Percentiles rank a stretch among this genome's conserved stretches.
phyloP scores from a whole-genome alignment of 768 basidiomycete species.

The Russula abietina region DNA sequence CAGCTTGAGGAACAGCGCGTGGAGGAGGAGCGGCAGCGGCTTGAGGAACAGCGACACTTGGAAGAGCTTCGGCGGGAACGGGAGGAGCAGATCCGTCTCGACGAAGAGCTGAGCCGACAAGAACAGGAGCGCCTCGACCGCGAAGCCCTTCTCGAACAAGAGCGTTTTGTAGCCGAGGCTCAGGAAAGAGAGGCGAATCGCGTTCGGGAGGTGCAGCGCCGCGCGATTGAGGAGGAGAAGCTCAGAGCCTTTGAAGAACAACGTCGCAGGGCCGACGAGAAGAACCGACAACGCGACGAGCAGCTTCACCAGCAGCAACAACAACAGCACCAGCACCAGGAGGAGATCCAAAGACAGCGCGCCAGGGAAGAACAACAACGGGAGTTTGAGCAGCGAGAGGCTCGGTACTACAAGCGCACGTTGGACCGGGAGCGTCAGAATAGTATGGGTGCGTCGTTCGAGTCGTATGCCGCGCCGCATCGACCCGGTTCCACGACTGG shows the following conservation, averaged over 20 bases:
- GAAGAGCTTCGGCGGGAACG: conserved; percentile 15
- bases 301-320: conserved; percentile 29
- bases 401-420: conserved; percentile 19
- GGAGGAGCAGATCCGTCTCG: conserved; percentile 19
- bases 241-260: conserved; percentile 34
- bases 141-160: conserved; percentile 15
- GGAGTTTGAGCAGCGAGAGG: conserved; percentile 25
- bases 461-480: conserved; percentile 22
- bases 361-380: conserved; percentile 30
- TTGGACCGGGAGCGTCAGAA: conserved; percentile 28
- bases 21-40: conserved; percentile 25
- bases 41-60: conserved; percentile 26
- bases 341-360: conserved; percentile 27
- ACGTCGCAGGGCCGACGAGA: conserved; percentile 33
- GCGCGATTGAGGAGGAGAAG: conserved; percentile 16
- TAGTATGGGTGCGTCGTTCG: conserved; percentile 26
- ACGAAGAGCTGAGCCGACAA: conserved; percentile 20
- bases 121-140: conserved; percentile 17
- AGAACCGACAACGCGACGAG: conserved; percentile 21
- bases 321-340: conserved; percentile 23
- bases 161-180: neutral
- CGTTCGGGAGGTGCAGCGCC: conserved; percentile 2
- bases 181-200: conserved; percentile 6
- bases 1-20: conserved; percentile 27
- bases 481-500: conserved; percentile 26